Percentiles rank a stretch among this genome's conserved stretches.
Evolutionary conservation across 1,284 basidiomycete species (phyloP).

Genomic region (Fomitopsis schrenkii): DNA sequence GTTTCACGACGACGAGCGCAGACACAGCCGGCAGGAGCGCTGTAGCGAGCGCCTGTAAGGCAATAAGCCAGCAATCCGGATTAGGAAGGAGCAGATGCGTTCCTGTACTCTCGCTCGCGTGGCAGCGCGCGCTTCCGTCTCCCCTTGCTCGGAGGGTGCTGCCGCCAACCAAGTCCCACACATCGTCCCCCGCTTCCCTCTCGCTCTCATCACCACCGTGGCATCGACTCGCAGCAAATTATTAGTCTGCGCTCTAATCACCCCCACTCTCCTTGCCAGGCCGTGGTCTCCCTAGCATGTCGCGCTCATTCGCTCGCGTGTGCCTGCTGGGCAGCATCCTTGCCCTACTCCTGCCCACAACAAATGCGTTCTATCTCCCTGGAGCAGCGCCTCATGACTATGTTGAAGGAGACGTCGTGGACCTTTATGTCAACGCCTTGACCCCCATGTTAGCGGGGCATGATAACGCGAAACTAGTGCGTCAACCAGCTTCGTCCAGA

Average conservation of each 20-base stretch:
- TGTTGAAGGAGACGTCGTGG: conserved; percentile 62
- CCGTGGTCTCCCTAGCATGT: conserved; percentile 1
- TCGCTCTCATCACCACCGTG: no score
- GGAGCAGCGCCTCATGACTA: conserved; percentile 83
- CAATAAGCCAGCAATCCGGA: neutral
- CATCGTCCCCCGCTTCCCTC: neutral
- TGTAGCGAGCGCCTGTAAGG: neutral
- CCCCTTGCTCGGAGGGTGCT: neutral
- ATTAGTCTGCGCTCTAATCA: neutral
- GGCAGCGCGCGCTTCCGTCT: neutral
- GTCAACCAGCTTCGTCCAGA: conserved; percentile 15
- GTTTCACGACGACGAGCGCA: neutral
- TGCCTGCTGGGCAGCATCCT: conserved; percentile 17
- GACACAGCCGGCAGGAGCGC: neutral
- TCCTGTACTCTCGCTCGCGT: neutral
- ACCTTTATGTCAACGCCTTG: conserved; percentile 81
- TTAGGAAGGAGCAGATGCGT: neutral
- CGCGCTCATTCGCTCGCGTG: neutral
- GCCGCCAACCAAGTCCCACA: neutral
- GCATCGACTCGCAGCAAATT: neutral
- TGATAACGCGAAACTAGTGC: conserved; percentile 76
- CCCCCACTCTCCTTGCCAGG: neutral
- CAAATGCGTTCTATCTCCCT: conserved; percentile 63
- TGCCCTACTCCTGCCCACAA: conserved; percentile 20
- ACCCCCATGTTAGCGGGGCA: conserved; percentile 76